A percentile compares a stretch with the other conserved stretches of the same genome.
Conservation (phyloP, 225 moss, liverwort and hornwort species). For the Physcomitrium patens region DNA sequence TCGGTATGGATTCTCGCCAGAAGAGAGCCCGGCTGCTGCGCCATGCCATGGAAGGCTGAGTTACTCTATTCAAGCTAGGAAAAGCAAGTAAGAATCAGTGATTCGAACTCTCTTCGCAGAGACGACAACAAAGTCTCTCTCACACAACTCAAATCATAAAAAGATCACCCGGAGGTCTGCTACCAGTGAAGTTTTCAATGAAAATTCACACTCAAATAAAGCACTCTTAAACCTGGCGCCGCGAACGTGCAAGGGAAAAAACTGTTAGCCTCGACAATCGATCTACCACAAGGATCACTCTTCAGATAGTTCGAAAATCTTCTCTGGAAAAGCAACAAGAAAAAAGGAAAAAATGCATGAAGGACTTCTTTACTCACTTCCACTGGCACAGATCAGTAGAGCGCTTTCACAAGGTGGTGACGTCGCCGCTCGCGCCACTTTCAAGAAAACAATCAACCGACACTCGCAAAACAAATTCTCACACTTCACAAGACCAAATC, state of each 20-base stretch:
- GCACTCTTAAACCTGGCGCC: no score
- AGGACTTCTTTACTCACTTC: neutral
- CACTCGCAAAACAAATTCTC: neutral
- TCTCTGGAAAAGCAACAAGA: neutral
- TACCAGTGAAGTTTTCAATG: no score
- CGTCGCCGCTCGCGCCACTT: neutral
- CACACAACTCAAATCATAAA: neutral
- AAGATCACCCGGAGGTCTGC: neutral
- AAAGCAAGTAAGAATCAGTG: neutral
- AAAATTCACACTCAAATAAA: no score
- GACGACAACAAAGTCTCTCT: neutral
- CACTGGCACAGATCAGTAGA: neutral
- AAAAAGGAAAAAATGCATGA: no score
- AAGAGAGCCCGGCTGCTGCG: conserved; percentile 37
- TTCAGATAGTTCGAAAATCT: neutral
- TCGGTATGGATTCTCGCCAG: conserved; percentile 22
- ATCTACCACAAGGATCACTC: no score
- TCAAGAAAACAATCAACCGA: conserved; percentile 7
- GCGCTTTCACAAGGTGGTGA: neutral
- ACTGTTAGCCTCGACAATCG: no score
- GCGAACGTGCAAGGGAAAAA: no score
- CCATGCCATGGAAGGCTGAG: conserved; percentile 52
- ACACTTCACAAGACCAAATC: conserved; percentile 8
- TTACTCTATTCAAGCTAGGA: conserved; percentile 13
- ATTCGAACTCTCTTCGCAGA: conserved; percentile 9